Evolutionary conservation across 129 eudicot genomes (phyloP).

Genomic region (Cynara cardunculus): DNA sequence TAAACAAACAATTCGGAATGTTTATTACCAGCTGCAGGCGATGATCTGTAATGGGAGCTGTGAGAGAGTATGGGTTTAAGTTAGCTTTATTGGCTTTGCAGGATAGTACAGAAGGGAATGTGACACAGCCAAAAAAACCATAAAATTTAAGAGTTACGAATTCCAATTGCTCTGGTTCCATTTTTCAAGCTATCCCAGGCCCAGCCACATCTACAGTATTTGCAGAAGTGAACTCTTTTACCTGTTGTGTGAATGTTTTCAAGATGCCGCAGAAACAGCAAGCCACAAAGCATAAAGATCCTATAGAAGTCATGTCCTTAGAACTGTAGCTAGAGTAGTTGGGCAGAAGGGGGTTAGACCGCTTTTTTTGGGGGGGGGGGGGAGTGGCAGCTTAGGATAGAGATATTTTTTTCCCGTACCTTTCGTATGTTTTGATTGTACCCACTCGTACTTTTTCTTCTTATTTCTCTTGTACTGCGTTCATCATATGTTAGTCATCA

Average conservation of each 20-base stretch:
- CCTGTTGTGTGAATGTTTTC: neutral
- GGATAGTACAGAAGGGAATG: neutral
- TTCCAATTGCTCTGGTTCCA: neutral
- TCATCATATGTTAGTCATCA: neutral
- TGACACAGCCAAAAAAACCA: neutral
- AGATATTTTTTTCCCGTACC: neutral
- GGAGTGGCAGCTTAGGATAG: neutral
- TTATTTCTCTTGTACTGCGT: neutral
- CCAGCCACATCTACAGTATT: neutral
- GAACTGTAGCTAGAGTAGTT: neutral
- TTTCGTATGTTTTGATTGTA: neutral
- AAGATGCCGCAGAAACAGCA: slow-evolving; percentile 1
- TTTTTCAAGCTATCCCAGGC: neutral
- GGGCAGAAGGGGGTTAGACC: neutral
- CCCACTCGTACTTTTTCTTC: neutral
- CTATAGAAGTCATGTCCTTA: neutral
- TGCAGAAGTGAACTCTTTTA: neutral
- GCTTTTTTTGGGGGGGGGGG: neutral
- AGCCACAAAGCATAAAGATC: neutral
- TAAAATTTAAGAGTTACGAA: neutral
- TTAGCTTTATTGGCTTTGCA: slow-evolving; percentile 2
- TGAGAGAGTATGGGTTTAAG: neutral
- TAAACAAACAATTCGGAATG: neutral
- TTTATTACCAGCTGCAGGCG: neutral
- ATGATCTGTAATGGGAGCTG: neutral